A percentile compares a stretch with the other conserved stretches of the same genome.
Evolutionary conservation across 768 basidiomycete genomes (phyloP).

Genomic region (Lactifluus rugatus): DNA sequence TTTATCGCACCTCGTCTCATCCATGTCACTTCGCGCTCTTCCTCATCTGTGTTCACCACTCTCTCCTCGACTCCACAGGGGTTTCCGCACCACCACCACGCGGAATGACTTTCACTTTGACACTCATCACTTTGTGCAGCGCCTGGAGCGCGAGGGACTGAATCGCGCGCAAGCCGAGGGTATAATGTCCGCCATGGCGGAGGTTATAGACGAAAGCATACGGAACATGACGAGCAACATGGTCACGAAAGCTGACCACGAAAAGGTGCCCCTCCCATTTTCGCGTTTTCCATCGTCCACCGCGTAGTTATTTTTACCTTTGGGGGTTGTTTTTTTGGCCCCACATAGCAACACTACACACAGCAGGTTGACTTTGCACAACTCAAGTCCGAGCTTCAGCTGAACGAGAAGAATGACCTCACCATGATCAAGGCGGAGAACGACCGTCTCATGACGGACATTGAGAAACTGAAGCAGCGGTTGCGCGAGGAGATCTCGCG

Average conservation of each 20-base stretch:
- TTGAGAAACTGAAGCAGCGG: conserved; percentile 91
- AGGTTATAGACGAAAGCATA: conserved; percentile 95
- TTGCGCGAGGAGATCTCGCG: conserved; percentile 84
- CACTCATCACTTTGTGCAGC: conserved; percentile 89
- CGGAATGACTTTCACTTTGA: conserved; percentile 73
- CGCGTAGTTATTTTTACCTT: too few species aligned
- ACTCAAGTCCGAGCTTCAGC: conserved; percentile 90
- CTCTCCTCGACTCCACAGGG: not conserved
- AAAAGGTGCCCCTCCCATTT: conserved; percentile 52
- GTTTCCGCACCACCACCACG: conserved; percentile 6
- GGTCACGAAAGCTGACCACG: conserved; percentile 93
- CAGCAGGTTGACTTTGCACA: conserved; percentile 97
- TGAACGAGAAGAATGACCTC: conserved; percentile 95
- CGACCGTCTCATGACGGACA: conserved; percentile 82
- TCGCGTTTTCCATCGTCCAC: not conserved
- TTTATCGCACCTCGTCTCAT: not conserved
- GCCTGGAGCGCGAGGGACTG: conserved; percentile 80
- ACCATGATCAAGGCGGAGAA: conserved; percentile 94
- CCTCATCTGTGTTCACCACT: conserved; percentile 1
- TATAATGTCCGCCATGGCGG: conserved; percentile 93
- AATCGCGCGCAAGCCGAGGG: conserved; percentile 91
- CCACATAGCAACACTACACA: conserved; percentile 74
- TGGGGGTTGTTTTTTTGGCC: too few species aligned
- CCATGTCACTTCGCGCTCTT: conserved; percentile 2
- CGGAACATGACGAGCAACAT: conserved; percentile 93